A percentile compares a stretch with the other conserved stretches of the same genome.
Conservation (phyloP, 352 stramenopile genomes). For the Globisporangium iwayamae region DNA sequence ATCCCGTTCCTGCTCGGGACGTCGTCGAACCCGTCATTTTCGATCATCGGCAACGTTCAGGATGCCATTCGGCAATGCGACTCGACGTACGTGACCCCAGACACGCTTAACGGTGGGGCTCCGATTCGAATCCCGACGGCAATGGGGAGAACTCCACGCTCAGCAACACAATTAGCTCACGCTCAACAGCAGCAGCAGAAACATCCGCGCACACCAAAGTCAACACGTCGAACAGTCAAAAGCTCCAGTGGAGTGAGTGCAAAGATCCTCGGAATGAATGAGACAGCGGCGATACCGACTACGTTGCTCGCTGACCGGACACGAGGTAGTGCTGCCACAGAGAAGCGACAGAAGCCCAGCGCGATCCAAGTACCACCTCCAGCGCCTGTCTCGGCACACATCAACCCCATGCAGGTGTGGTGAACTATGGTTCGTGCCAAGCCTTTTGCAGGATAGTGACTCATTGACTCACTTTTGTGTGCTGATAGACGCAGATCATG, state of each 20-base stretch:
- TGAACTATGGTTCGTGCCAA: neutral
- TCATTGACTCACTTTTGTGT: neutral
- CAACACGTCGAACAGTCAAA: neutral
- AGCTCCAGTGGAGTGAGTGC: conserved; percentile 6
- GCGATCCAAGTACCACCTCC: conserved; percentile 38
- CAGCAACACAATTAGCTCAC: neutral
- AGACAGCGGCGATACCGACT: neutral
- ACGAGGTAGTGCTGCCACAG: neutral
- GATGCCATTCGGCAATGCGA: conserved; percentile 70
- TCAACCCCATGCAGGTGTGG: conserved; percentile 53
- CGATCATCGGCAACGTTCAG: conserved; percentile 67
- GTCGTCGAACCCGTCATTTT: conserved; percentile 58
- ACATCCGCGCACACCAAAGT: neutral
- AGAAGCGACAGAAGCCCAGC: conserved; percentile 22
- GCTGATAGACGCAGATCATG: conserved; percentile 49
- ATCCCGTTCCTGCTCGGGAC: conserved; percentile 67
- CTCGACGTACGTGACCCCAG: conserved; percentile 42
- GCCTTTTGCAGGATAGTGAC: neutral
- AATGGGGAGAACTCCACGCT: neutral
- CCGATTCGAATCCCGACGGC: conserved; percentile 12
- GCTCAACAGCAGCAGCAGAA: neutral
- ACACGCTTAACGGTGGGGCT: conserved; percentile 7
- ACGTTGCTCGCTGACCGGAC: conserved; percentile 17
- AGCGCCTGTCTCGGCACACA: conserved; percentile 28
- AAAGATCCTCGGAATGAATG: conserved; percentile 14